A percentile compares a stretch with the other conserved stretches of the same genome.
Conservation (phyloP, 345 rosid genomes). For the Camelina laxa region DNA sequence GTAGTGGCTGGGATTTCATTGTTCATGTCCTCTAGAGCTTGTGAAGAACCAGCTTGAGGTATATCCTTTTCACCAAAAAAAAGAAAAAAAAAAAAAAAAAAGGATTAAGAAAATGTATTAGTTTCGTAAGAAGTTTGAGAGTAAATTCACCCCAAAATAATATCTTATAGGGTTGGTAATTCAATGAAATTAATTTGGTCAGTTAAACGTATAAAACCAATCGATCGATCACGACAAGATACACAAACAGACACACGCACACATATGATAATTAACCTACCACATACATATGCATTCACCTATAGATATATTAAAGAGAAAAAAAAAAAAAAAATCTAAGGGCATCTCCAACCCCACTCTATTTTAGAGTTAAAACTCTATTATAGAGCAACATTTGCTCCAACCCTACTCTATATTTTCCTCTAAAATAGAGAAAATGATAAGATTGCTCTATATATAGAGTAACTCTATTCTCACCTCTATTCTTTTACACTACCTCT, state of each 20-base stretch:
- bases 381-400: too few species aligned
- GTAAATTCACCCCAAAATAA: background rate
- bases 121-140: background rate
- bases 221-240: background rate
- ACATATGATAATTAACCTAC: constrained; percentile 10
- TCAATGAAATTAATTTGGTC: background rate
- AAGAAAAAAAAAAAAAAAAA: background rate
- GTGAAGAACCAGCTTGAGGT: constrained; percentile 19
- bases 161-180: background rate
- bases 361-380: too few species aligned
- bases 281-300: background rate
- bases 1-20: constrained; percentile 34
- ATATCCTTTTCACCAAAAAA: constrained; percentile 24
- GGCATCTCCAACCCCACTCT: too few species aligned
- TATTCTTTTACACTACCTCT: too few species aligned
- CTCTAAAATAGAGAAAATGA: too few species aligned
- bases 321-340: background rate
- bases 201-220: background rate
- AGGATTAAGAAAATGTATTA: background rate
- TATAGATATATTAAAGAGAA: background rate
- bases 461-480: too few species aligned
- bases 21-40: constrained; percentile 39
- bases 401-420: too few species aligned
- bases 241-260: background rate
- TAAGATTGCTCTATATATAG: too few species aligned